Conservation (phyloP, 2,329 filamentous ascomycete species). For the Sporothrix brasiliensis region DNA sequence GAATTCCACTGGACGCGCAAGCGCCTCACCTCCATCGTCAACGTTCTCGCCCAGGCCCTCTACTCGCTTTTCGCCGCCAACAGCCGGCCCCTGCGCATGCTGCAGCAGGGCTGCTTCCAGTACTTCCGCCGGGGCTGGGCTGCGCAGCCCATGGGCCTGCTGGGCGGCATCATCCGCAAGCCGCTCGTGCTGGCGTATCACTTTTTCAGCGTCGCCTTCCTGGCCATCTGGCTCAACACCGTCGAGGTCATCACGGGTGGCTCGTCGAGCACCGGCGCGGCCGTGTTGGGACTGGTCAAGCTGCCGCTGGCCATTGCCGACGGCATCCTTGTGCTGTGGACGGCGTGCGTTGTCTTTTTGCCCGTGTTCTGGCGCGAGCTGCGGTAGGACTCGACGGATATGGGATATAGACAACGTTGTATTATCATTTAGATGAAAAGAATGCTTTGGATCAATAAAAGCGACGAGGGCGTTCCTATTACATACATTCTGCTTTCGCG, state of each 20-base stretch:
- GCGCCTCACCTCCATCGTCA: constrained; percentile 81
- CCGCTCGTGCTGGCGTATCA: constrained; percentile 83
- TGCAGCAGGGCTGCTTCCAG: constrained; percentile 87
- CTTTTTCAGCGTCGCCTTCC: constrained; percentile 89
- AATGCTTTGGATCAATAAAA: constrained; percentile 5
- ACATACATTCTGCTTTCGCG: not conserved
- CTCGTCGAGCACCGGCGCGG: constrained; percentile 56
- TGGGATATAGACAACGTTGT: too few relatives aligned
- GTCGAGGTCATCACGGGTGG: constrained; percentile 45
- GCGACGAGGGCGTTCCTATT: not conserved
- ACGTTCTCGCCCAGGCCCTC: constrained; percentile 93
- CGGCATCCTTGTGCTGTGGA: constrained; percentile 73
- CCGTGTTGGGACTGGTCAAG: constrained; percentile 61
- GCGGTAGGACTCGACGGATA: constrained; percentile 18
- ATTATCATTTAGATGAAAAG: too few relatives aligned
- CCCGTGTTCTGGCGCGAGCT: constrained; percentile 66
- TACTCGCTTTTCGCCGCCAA: constrained; percentile 90
- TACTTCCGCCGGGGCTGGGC: constrained; percentile 83
- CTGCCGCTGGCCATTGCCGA: constrained; percentile 67
- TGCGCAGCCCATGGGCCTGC: constrained; percentile 76
- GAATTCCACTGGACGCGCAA: constrained; percentile 89
- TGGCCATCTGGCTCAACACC: constrained; percentile 72
- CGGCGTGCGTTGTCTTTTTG: constrained; percentile 78
- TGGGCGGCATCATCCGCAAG: constrained; percentile 77
- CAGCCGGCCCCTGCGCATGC: constrained; percentile 71